Base-by-base conservation (phyloP, 2,329 filamentous ascomycete species). In the Penicillium sp. region DNA sequence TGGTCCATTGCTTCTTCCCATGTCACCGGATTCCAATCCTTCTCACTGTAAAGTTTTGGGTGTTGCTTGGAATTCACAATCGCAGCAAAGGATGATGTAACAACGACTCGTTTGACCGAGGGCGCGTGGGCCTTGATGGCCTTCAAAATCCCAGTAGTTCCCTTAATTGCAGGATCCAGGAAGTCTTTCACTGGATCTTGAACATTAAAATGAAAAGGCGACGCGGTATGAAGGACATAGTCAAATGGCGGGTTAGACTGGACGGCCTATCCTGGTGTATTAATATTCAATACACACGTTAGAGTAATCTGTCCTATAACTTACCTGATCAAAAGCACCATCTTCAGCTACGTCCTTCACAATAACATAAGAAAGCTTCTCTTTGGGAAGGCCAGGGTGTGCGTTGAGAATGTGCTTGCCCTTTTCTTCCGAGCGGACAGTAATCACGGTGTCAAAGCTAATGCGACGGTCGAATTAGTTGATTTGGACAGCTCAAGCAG, bases 151-250 rank as follows among this genome's bases (percentile, higher is more conserved):
- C 77, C 77, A 0, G 74, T 78, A 0, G 78, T 82, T 36, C 78
- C 78, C 48, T 79, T 79, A 44, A 81, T 67, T 7, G 78, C 78
- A 10, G 77, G 76, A 47, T 80, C 77, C 23, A 79, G 61, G 18
- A 79, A 66, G 43, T 70, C 68, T 54, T 82, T 79, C 45, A 90
- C 72, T 12, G 84, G 80, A 48, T 81, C 75, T 23, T 85, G 45
- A 38, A 92, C 78, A 22, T 82, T 82, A 57, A 80, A 75, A 52
- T 84, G 80, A 67, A 85, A 89, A 0, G 85, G 84, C 0, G 76
- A 81, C 2, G 84, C 82, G 4, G 82, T 85, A 59, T 87, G 82
- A 35, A 87, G 72, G 32, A 90, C 82, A 30, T 75, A 80, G 52
- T 85, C 80, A 45, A 90, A 84, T 0, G 79, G 76, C 0, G 77